Conservation (phyloP, 768 basidiomycete species). For the Coprinopsis strossmayeri region DNA sequence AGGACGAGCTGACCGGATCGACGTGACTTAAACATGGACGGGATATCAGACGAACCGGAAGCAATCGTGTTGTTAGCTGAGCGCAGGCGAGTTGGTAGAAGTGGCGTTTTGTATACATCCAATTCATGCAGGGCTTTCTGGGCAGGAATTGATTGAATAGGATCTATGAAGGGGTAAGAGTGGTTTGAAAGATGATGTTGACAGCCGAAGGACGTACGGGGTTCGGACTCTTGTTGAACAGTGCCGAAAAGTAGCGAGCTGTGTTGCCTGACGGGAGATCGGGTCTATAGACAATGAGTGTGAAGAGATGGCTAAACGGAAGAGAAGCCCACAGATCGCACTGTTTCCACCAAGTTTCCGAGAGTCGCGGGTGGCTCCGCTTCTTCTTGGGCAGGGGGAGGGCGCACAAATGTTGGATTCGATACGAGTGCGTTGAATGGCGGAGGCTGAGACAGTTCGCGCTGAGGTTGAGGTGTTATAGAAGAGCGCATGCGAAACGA, state of each 20-base stretch:
- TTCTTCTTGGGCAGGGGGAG: constrained; percentile 23
- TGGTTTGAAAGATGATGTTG: background rate
- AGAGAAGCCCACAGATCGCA: constrained; percentile 41
- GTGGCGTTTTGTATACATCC: constrained; percentile 74
- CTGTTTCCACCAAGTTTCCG: constrained; percentile 52
- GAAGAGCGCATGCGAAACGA: constrained; percentile 62
- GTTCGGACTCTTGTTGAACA: constrained; percentile 18
- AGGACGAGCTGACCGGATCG: constrained; percentile 38
- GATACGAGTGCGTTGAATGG: constrained; percentile 52
- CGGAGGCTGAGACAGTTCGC: constrained; percentile 60
- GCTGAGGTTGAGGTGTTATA: constrained; percentile 59
- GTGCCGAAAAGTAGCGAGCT: constrained; percentile 44
- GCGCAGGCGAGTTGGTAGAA: constrained; percentile 57
- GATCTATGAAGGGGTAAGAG: constrained; percentile 4
- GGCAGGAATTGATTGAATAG: constrained; percentile 37
- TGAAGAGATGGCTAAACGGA: constrained; percentile 2
- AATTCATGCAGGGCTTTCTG: constrained; percentile 66
- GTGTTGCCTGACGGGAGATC: constrained; percentile 46
- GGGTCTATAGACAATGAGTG: constrained; percentile 28
- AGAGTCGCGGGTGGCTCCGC: constrained; percentile 38
- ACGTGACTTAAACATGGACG: constrained; percentile 59
- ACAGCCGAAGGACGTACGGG: constrained; percentile 19
- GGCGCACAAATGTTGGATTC: constrained; percentile 66
- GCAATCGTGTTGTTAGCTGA: constrained; percentile 26
- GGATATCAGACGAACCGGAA: constrained; percentile 34